A percentile compares a stretch with the other conserved stretches of the same genome.
These are phyloP conservation scores for Xylaria longipes DNA, from an alignment of 495 filamentous ascomycete genomes.

Conservation along the genomic window DNA sequence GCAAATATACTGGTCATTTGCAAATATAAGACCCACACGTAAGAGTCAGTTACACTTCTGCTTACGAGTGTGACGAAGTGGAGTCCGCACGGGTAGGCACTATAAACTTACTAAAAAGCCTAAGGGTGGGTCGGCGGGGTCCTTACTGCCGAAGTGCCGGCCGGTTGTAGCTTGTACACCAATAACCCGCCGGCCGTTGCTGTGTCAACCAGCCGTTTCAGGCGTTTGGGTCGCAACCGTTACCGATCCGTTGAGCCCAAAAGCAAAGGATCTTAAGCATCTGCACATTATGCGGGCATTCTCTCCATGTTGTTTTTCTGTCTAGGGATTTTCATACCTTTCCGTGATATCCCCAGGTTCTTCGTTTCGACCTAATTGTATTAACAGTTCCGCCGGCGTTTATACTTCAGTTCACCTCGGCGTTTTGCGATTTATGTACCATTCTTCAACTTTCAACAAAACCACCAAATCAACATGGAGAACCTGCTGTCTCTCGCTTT, in stretches of 20 bases:
- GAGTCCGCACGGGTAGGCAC: too few species aligned
- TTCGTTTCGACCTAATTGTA: conserved; percentile 42
- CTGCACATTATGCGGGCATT: not conserved
- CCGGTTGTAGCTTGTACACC: not conserved
- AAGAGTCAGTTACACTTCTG: too few species aligned
- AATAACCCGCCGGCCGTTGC: conserved; percentile 25
- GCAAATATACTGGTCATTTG: too few species aligned
- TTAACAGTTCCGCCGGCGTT: conserved; percentile 40
- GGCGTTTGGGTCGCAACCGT: conserved; percentile 27
- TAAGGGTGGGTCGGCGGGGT: too few species aligned
- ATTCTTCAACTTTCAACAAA: conserved; percentile 6
- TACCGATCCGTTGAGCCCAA: conserved; percentile 18
- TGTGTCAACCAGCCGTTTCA: conserved; percentile 32
- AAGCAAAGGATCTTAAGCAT: not conserved
- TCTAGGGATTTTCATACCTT: conserved; percentile 17
- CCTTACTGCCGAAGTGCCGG: not conserved
- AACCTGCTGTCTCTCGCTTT: conserved; percentile 90
- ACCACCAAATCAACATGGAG: conserved; percentile 70
- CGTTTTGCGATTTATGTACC: conserved; percentile 29
- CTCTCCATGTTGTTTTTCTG: not conserved
- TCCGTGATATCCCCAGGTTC: conserved; percentile 29
- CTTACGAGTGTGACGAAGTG: too few species aligned
- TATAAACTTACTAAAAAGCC: too few species aligned
- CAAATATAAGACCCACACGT: too few species aligned
- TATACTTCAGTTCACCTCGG: conserved; percentile 27